Base-by-base conservation (phyloP, 495 filamentous ascomycete species). In the Penicillium herquei region DNA sequence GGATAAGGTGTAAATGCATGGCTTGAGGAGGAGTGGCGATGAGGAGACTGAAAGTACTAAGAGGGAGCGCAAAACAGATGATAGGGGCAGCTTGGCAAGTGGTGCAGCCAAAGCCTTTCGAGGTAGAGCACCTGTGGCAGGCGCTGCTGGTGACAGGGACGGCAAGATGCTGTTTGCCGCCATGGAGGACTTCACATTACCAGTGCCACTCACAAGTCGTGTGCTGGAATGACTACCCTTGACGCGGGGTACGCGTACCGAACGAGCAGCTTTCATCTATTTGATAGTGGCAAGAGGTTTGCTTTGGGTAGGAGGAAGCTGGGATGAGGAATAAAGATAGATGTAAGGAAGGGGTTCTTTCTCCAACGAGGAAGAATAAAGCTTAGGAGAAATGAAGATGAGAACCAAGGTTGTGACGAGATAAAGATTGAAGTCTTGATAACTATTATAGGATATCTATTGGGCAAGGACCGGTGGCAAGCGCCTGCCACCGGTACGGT, bases 1-100 rank as follows among this genome's bases (percentile, higher is more conserved):
- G 4, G 81, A 83, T 57, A 95, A 86, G 14, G 87, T 70, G 42
- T 78, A 78, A 31, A 92, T 82, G 40, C 85, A 92, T 31, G 87
- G 85, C 32, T 78, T 76, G 21, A 96, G 80, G 6, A 96, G 81
- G 16, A 87, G 55, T 0, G 84, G 81, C 1, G 90, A 93, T 8
- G 89, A 90, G 0, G 92, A 96, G 51, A 96, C 78, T 17, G 84
- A 84, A 12, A 89, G 87, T 12, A 91, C 88, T 53, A 89, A 76
- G 55, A 92, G 77, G 8, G 90, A 92, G 26, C 93, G 88, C 41
- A 96, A 70, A 44, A 98, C 78, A 18, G 79, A 84, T 13, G 81
- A 81, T 0, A 91, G 72, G 3, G 93, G 90, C 34, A 98, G 80
- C 42, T 88, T 79, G 3, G 87, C 82, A 30, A 96, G 71, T 4